A percentile compares a stretch with the other conserved stretches of the same genome.
Conservation (phyloP, 371 early-diverging fungal species). For the Ordospora pajunii region DNA sequence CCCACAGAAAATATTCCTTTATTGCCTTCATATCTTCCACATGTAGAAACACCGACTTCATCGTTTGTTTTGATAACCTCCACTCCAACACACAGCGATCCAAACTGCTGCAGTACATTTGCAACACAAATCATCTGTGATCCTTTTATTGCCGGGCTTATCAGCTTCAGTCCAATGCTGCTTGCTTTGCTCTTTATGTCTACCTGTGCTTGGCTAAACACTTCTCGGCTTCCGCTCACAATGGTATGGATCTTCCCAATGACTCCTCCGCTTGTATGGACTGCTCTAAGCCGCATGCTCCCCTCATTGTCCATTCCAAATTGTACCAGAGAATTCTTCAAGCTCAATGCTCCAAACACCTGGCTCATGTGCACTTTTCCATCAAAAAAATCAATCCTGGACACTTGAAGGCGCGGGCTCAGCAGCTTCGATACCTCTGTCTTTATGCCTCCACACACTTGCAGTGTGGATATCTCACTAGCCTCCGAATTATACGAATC, state of each 20-base stretch:
- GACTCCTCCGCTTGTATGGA: slow-evolving; percentile 13
- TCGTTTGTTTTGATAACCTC: slow-evolving; percentile 27
- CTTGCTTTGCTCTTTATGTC: slow-evolving; percentile 16
- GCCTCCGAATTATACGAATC: slow-evolving; percentile 33
- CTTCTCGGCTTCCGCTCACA: slow-evolving; percentile 23
- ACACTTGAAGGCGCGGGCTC: slow-evolving; percentile 17
- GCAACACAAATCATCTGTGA: slow-evolving; percentile 32
- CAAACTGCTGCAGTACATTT: slow-evolving; percentile 34
- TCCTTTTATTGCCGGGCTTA: slow-evolving; percentile 40
- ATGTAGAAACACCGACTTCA: slow-evolving; percentile 25
- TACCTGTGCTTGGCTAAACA: slow-evolving; percentile 33
- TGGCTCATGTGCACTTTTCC: neutral
- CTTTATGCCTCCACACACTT: slow-evolving; percentile 13
- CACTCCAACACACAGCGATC: slow-evolving; percentile 18
- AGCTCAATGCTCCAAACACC: slow-evolving; percentile 20
- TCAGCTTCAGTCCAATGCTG: slow-evolving; percentile 43
- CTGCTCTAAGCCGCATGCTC: slow-evolving; percentile 23
- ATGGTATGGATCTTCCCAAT: slow-evolving; percentile 29
- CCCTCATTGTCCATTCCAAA: slow-evolving; percentile 29
- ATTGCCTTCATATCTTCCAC: slow-evolving; percentile 25
- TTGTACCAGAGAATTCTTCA: slow-evolving; percentile 24
- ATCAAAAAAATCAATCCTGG: slow-evolving; percentile 6
- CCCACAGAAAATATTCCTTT: slow-evolving; percentile 19
- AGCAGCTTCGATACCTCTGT: slow-evolving; percentile 39
- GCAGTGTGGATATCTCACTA: neutral